Base-by-base conservation (phyloP, 257 asterid species). In the Nicotiana paniculata region DNA sequence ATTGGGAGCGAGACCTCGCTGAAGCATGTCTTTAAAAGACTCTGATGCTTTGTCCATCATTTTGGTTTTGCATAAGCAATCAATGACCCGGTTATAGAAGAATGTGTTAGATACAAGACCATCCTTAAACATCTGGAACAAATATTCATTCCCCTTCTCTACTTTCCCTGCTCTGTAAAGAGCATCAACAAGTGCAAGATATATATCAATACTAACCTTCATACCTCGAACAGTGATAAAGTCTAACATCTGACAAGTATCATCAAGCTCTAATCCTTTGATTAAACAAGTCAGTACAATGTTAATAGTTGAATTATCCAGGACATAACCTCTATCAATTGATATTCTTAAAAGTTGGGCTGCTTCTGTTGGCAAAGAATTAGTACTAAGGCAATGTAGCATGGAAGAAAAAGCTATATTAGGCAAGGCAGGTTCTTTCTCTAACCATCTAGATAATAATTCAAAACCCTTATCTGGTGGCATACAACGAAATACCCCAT, bases 21-120 rank as follows among this genome's bases (percentile, higher is more conserved):
- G 76, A 69, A 64, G 85, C 98, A 95, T 93, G 85, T 84, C 84
- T 59, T 77, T 85, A 51, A 96, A 90, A 78, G 87, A 84, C 80
- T 89, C 88, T 58, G 88, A 46, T 66, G 98, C 97, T 80, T 85
- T 87, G 43, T 84, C 84, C 87, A 93, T 89, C 97, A 90, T 88
- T 83, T 89, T 91, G 79, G 89, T 89, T 85, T 90, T 91, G 92
- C 97, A 96, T 81, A 92, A 93, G 87, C 98, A 91, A 89, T 92
- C 95, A 77, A 93, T 89, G 81, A 93, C 85, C 94, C 87, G 89
- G 83, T 96, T 96, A 86, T 90, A 96, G 2, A 92, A 79, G 87
- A 87, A 89, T 6, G 87, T 91, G 77, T 83, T 89, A 9, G 85
- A 81, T 21, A 93, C 86, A 57, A 89, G 88, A 30, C 92, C 91